Conservation (phyloP, 2,329 filamentous ascomycete genomes). For the Teratosphaeria epicoccoides region DNA sequence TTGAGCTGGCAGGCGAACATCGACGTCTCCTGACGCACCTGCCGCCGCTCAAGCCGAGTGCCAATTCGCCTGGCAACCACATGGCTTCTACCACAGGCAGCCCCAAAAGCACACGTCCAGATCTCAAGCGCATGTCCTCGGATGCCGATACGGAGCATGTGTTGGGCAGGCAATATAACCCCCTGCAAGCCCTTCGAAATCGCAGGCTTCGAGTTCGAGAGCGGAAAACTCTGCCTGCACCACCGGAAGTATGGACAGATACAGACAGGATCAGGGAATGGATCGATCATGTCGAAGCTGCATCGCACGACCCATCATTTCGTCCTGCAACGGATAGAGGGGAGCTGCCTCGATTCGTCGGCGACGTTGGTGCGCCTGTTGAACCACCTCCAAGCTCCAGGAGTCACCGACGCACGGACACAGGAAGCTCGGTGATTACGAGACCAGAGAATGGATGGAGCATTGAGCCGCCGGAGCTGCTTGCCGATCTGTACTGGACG, state of each 20-base stretch:
- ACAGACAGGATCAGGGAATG: slow-evolving; percentile 60
- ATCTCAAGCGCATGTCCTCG: slow-evolving; percentile 29
- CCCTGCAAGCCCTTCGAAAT: slow-evolving; percentile 85
- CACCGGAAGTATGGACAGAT: slow-evolving; percentile 67
- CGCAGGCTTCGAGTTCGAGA: slow-evolving; percentile 73
- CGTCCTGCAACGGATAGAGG: slow-evolving; percentile 26
- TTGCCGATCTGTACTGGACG: slow-evolving; percentile 86
- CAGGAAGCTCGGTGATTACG: slow-evolving; percentile 47
- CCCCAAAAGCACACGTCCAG: slow-evolving; percentile 31
- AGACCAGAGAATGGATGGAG: slow-evolving; percentile 77
- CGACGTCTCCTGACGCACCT: slow-evolving; percentile 67
- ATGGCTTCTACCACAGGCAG: slow-evolving; percentile 29
- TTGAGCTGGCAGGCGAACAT: slow-evolving; percentile 81
- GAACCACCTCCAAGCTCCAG: slow-evolving; percentile 6
- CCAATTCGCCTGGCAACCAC: slow-evolving; percentile 32
- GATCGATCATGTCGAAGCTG: slow-evolving; percentile 58
- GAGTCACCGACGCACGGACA: slow-evolving; percentile 29
- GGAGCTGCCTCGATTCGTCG: slow-evolving; percentile 19
- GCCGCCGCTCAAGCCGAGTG: slow-evolving; percentile 55
- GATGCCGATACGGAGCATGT: slow-evolving; percentile 27
- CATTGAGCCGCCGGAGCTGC: slow-evolving; percentile 69
- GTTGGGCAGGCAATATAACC: slow-evolving; percentile 73
- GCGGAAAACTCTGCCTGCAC: slow-evolving; percentile 61
- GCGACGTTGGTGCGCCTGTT: slow-evolving; percentile 11
- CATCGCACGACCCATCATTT: slow-evolving; percentile 29